Evolutionary conservation across 768 basidiomycete genomes (phyloP), one percentile per base, ranked within the genome.

Genomic region (Tricholoma bakamatsutake): DNA sequence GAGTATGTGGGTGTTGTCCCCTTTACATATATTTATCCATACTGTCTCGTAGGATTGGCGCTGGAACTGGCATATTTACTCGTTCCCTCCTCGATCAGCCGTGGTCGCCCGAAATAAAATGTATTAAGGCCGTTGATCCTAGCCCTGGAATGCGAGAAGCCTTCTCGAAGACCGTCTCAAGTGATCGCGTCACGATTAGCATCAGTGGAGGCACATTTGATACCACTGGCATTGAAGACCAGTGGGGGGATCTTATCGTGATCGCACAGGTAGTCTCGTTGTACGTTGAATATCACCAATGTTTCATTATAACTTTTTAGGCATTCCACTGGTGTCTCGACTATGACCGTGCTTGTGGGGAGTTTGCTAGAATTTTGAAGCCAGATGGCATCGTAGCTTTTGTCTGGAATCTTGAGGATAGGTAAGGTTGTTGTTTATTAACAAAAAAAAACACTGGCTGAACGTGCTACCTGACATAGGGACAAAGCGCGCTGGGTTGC

Each of bases 281-380:
- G 43, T 35, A 39, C 61, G 21, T 13, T 42, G 18, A 42, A 40
- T 45, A 6, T 28, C 35, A 18, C 15, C 43, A 50, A 59, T 33
- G 4, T 48, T 47, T 27, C 11, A 48, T 21, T 57, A n/a, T 37
- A 6, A 30, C 27, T 15, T 34, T 4, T 10, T 18, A 95, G 85
- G 95, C 95, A 13, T 97, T 87, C 69, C 95, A 98, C 73, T 98
- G 95, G 95, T 90, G 89, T 59, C 87, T 87, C 9, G 81, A 94
- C 66, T 87, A 84, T 65, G 79, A 83, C 46, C 75, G 73, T 52
- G 92, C 94, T 0, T 77, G 82, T 17, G 70, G 70, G 0, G 94
- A 97, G 66, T 90, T 96, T 61, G 78, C 83, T 7, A 82, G 92
- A 31, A 82, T 94, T 59, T 76, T 97, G 49, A 89, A 88, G 64